These are phyloP conservation scores for Euphorbia pulcherrima DNA, from an alignment of 345 rosid species.

Conservation along the genomic window DNA sequence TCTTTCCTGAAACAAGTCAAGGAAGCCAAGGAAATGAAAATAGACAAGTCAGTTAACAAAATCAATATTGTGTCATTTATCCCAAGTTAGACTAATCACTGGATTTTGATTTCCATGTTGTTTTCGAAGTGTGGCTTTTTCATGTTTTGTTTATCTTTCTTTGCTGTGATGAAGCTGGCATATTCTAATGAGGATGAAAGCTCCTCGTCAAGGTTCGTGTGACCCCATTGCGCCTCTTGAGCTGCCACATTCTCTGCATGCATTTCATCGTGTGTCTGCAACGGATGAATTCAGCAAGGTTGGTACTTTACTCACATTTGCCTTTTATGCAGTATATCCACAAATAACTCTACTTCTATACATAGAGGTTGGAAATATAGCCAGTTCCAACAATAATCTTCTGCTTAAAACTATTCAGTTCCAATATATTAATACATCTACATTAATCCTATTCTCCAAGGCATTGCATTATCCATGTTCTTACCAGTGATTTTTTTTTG, in stretches of 20 bases:
- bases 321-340: background rate
- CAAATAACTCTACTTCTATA: background rate
- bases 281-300: slow-evolving; percentile 67
- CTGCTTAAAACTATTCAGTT: background rate
- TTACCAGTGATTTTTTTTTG: background rate
- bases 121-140: background rate
- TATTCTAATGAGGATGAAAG: slow-evolving; percentile 82
- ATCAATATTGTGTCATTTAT: background rate
- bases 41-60: slow-evolving; percentile 57
- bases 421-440: background rate
- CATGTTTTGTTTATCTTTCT: background rate
- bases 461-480: background rate
- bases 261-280: slow-evolving; percentile 70
- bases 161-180: slow-evolving; percentile 63
- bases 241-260: slow-evolving; percentile 89
- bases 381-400: background rate
- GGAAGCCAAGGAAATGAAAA: slow-evolving; percentile 78
- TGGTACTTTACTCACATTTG: slow-evolving; percentile 8
- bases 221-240: slow-evolving; percentile 93
- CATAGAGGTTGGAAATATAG: background rate
- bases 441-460: background rate
- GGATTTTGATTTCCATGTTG: background rate
- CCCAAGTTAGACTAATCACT: background rate
- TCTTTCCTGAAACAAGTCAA: slow-evolving; percentile 55
- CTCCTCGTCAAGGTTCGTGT: slow-evolving; percentile 61